Evolutionary conservation across 2,329 filamentous ascomycete genomes (phyloP).

Genomic region (Pseudogymnoascus sp.): DNA sequence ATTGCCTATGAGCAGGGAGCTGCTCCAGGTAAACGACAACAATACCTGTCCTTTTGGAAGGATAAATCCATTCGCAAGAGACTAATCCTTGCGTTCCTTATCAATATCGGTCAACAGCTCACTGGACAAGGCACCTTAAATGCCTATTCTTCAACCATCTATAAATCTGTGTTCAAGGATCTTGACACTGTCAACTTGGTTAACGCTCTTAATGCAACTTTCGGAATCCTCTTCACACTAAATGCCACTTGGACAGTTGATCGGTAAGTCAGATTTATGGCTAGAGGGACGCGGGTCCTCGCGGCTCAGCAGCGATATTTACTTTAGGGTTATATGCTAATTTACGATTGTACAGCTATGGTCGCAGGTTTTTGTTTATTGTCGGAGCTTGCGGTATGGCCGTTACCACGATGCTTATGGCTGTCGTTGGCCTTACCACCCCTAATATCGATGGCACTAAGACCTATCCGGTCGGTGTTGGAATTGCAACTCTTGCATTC

Average conservation of each 20-base stretch:
- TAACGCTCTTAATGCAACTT: slow-evolving; percentile 63
- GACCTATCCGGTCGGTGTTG: slow-evolving; percentile 48
- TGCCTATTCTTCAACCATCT: slow-evolving; percentile 60
- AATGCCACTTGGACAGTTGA: slow-evolving; percentile 64
- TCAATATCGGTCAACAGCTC: slow-evolving; percentile 62
- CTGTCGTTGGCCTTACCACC: slow-evolving; percentile 45
- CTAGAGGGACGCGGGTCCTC: background rate
- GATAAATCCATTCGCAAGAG: slow-evolving; percentile 59
- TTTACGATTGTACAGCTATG: slow-evolving; percentile 28
- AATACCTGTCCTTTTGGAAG: slow-evolving; percentile 58
- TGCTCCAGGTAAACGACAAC: slow-evolving; percentile 42
- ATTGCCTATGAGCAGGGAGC: slow-evolving; percentile 63
- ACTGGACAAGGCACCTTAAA: slow-evolving; percentile 63
- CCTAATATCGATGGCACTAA: slow-evolving; percentile 43
- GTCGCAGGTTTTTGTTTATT: slow-evolving; percentile 58
- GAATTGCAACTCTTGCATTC: slow-evolving; percentile 57
- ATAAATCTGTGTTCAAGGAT: slow-evolving; percentile 56
- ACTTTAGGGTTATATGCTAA: background rate
- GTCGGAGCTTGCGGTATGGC: slow-evolving; percentile 58
- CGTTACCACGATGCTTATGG: slow-evolving; percentile 57
- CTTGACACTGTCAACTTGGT: slow-evolving; percentile 55
- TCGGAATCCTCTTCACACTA: slow-evolving; percentile 60
- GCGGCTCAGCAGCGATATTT: background rate
- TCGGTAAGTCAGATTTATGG: slow-evolving; percentile 36
- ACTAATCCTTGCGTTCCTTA: slow-evolving; percentile 50